Evolutionary conservation across 192 early-diverging fungal species (phyloP).

Genomic region (Linnemannia elongata): DNA sequence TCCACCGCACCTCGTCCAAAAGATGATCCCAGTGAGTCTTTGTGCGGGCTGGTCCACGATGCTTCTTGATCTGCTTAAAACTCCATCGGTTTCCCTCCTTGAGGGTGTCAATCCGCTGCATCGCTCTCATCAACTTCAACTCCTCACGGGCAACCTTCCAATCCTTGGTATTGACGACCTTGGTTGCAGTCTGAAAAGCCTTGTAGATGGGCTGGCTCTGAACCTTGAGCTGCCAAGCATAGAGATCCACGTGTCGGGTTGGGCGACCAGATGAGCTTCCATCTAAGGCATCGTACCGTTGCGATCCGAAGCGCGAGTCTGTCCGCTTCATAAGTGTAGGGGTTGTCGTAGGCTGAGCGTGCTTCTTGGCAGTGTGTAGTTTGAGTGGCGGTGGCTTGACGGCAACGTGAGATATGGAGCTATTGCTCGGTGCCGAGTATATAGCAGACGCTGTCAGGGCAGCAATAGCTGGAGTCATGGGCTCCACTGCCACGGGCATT

Average conservation of each 20-base stretch:
- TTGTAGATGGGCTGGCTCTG: conserved; percentile 70
- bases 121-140: conserved; percentile 71
- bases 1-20: conserved; percentile 89
- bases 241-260: conserved; percentile 39
- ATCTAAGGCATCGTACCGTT: conserved; percentile 28
- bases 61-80: conserved; percentile 79
- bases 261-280: conserved; percentile 17
- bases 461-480: conserved; percentile 6
- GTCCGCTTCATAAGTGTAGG: conserved; percentile 44
- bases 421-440: not conserved
- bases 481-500: conserved; percentile 12
- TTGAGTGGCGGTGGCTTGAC: conserved; percentile 20
- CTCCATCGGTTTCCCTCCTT: conserved; percentile 81
- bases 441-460: not conserved
- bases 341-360: conserved; percentile 42
- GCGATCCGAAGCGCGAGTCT: conserved; percentile 36
- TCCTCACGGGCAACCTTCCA: conserved; percentile 89
- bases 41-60: conserved; percentile 64
- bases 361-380: conserved; percentile 36
- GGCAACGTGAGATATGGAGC: not conserved
- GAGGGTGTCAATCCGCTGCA: conserved; percentile 77
- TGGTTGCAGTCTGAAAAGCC: conserved; percentile 72
- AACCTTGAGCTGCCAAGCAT: conserved; percentile 61
- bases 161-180: conserved; percentile 78
- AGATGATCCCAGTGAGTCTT: conserved; percentile 84